Evolutionary conservation across 306 rosid genomes (phyloP).

Genomic region (Aeschynomene evenia): DNA sequence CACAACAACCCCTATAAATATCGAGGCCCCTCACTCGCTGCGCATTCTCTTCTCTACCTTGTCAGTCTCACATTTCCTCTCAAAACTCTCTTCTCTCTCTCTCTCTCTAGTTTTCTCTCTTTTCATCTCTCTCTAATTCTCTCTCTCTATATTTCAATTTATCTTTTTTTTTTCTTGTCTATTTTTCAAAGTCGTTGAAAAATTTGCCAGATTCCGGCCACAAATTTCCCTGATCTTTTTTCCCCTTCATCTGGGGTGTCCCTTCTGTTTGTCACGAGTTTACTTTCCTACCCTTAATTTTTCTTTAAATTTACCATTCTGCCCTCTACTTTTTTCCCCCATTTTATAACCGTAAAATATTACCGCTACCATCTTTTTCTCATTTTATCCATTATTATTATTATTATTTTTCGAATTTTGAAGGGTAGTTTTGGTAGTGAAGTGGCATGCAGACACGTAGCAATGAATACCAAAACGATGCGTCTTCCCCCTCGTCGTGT

Average conservation of each 20-base stretch:
- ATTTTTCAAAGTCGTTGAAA: not conserved
- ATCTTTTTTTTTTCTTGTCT: not conserved
- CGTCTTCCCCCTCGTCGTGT: constrained; percentile 93
- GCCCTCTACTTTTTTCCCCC: not conserved
- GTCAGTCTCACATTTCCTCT: not conserved
- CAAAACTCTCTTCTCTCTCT: not conserved
- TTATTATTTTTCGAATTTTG: not conserved
- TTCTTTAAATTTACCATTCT: not conserved
- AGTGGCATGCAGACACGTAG: constrained; percentile 67
- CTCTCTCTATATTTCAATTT: not conserved
- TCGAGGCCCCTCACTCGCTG: not conserved
- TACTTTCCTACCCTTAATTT: constrained; percentile 7
- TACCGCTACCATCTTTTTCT: not conserved
- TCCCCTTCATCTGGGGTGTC: not conserved
- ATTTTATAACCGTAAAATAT: not conserved
- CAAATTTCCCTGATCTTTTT: constrained; percentile 7
- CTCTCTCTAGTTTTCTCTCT: not conserved
- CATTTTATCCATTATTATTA: too few relatives aligned
- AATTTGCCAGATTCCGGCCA: constrained; percentile 21
- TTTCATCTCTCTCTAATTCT: not conserved
- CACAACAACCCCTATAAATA: constrained; percentile 39
- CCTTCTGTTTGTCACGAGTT: not conserved
- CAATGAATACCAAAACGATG: constrained; percentile 96
- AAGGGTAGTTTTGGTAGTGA: constrained; percentile 42
- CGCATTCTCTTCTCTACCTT: constrained; percentile 8